A percentile compares a stretch with the other conserved stretches of the same genome.
phyloP scores from a whole-genome alignment of 2,329 filamentous ascomycete genomes.

The Penicillium sp. region DNA sequence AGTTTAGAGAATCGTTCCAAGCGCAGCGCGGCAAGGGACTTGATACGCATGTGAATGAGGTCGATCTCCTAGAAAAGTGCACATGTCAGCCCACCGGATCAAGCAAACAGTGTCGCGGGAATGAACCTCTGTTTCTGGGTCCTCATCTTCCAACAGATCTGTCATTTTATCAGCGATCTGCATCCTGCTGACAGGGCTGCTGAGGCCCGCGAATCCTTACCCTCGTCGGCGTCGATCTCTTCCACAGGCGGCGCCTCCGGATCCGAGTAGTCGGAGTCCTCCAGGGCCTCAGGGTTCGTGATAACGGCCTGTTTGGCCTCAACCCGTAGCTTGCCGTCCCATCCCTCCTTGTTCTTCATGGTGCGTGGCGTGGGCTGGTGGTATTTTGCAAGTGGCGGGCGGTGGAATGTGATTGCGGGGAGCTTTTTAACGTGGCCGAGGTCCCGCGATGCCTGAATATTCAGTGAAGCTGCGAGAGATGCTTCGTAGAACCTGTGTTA shows the following conservation, averaged over 20 bases:
- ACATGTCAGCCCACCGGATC: background rate
- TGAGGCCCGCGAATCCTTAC: constrained; percentile 41
- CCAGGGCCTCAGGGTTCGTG: constrained; percentile 75
- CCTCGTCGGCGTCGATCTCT: constrained; percentile 77
- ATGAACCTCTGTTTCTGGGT: constrained; percentile 52
- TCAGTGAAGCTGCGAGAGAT: background rate
- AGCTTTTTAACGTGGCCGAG: constrained; percentile 15
- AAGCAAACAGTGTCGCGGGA: background rate
- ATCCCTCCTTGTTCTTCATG: constrained; percentile 46
- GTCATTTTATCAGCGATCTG: constrained; percentile 14
- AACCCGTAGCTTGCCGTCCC: constrained; percentile 53
- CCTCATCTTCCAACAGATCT: constrained; percentile 61
- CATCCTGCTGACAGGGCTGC: background rate
- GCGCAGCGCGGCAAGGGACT: constrained; percentile 72
- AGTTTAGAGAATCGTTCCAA: constrained; percentile 80
- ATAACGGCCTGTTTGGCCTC: constrained; percentile 64
- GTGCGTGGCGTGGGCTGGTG: constrained; percentile 8
- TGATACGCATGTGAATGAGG: constrained; percentile 80
- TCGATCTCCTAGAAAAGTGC: constrained; percentile 67
- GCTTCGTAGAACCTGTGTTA: background rate
- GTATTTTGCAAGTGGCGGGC: constrained; percentile 10
- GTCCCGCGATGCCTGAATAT: background rate
- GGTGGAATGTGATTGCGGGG: constrained; percentile 26
- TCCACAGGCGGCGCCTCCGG: constrained; percentile 66
- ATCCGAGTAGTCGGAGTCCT: constrained; percentile 82